Percentiles rank a stretch among this genome's conserved stretches.
Conservation (phyloP, 2,329 filamentous ascomycete species). For the Alternaria atra region DNA sequence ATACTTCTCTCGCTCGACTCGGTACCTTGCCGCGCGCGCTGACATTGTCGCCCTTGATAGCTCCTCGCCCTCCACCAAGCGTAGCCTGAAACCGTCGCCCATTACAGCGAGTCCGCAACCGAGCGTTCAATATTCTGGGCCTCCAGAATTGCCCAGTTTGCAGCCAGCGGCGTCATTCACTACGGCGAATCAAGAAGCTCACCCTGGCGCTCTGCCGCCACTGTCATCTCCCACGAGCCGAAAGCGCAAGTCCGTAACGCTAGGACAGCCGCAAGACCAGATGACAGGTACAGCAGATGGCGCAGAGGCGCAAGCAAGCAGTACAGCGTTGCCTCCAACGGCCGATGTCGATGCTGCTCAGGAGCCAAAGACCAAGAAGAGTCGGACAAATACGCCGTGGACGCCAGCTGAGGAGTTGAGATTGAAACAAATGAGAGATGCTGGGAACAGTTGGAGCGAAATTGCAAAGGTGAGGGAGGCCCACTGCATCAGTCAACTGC, state of each 20-base stretch:
- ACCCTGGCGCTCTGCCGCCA: conserved; percentile 31
- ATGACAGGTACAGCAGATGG: conserved; percentile 34
- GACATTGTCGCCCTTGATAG: conserved; percentile 46
- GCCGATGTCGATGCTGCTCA: conserved; percentile 37
- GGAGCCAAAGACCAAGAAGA: conserved; percentile 76
- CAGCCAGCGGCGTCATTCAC: conserved; percentile 41
- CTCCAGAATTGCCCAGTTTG: conserved; percentile 37
- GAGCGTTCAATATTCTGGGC: conserved; percentile 27
- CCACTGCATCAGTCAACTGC: neutral
- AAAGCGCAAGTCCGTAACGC: conserved; percentile 49
- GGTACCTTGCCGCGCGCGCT: conserved; percentile 32
- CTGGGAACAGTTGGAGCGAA: conserved; percentile 94
- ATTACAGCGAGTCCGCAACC: conserved; percentile 47
- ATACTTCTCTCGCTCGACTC: conserved; percentile 6
- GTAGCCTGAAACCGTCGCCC: conserved; percentile 55
- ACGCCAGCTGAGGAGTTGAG: conserved; percentile 92
- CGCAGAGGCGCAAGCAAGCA: conserved; percentile 26
- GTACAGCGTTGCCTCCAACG: conserved; percentile 35
- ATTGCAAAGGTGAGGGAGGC: conserved; percentile 81
- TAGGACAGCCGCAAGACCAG: conserved; percentile 33
- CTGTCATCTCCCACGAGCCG: conserved; percentile 34
- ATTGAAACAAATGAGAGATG: conserved; percentile 92
- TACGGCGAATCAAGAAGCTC: conserved; percentile 33
- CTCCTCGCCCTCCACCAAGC: conserved; percentile 54
- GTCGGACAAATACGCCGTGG: conserved; percentile 98